phyloP scores from a whole-genome alignment of 2,329 filamentous ascomycete genomes.

The Curvularia eragrostidis region DNA sequence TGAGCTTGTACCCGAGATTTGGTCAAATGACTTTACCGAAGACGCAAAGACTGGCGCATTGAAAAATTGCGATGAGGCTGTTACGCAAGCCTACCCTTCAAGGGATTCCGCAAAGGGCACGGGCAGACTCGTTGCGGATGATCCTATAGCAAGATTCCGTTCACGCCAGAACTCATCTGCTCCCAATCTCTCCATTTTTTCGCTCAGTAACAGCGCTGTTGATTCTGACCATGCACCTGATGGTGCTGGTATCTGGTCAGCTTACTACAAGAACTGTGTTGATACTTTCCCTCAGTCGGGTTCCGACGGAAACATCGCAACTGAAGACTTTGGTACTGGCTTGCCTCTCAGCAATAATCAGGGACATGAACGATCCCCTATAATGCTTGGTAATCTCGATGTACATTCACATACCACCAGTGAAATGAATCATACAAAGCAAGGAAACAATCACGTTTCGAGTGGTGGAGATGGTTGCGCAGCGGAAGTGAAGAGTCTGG shows the following conservation, averaged over 20 bases:
- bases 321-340: conserved; percentile 29
- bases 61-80: not conserved
- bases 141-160: conserved; percentile 37
- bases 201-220: conserved; percentile 19
- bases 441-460: conserved; percentile 26
- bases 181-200: conserved; percentile 24
- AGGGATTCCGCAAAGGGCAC: conserved; percentile 17
- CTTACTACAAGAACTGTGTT: conserved; percentile 47
- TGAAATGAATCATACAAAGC: conserved; percentile 28
- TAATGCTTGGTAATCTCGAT: conserved; percentile 17
- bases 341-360: conserved; percentile 30
- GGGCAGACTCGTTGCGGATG: conserved; percentile 22
- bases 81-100: not conserved
- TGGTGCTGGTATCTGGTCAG: conserved; percentile 43
- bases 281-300: conserved; percentile 37
- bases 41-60: conserved; percentile 7
- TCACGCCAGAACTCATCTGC: conserved; percentile 33
- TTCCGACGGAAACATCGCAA: conserved; percentile 19
- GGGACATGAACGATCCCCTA: conserved; percentile 23
- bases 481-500: conserved; percentile 35
- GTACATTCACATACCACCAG: conserved; percentile 34
- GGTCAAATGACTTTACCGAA: conserved; percentile 23
- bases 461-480: conserved; percentile 22
- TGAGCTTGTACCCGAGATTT: conserved; percentile 53
- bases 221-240: conserved; percentile 23